Base-by-base conservation (phyloP, 2,329 filamentous ascomycete species). In the Apiospora pterosperma region DNA sequence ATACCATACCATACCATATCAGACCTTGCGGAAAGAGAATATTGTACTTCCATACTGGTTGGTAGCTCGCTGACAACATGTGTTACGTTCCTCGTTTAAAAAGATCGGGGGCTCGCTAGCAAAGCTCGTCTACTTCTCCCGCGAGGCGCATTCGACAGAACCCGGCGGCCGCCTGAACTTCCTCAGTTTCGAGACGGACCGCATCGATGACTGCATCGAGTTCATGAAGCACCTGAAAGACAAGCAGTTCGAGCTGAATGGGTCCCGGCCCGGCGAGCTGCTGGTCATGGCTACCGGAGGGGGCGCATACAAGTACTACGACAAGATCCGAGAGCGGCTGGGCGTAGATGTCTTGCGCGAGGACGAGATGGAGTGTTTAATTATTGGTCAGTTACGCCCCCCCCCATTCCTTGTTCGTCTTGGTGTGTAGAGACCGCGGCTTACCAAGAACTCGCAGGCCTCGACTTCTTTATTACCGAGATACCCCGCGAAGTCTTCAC, bases 381-480 rank as follows among this genome's bases (percentile, higher is more conserved):
- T 99, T 68, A 96, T 96, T 73, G 93, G 92, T 93, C 77, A 69
- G 82, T 69, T n/a, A n/a, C n/a, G n/a, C 16, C 39, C 28, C 19
- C 10, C 5, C 31, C 31, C 16, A 25, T 14, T 28, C 19, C 10
- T 25, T 21, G 60, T 21, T n/a, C 28, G 16, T n/a, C 31, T 12
- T n/a, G 28, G 5, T 16, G 8, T 34, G 28, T 12, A 55, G 28
- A 34, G 28, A n/a, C 5, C 28, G 48, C 3, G 48, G 28, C 60
- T 62, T 34, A 62, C 31, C 38, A 34, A 36, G 58, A 58, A 16
- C 61, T 31, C 36, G 67, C 71, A 93, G 93, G 95, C 14, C 88
- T 99, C 52, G 96, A 99, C 76, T 99, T 98, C 81, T 98, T 99
- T 83, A 98, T 98, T 75, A 97, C 93, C 69, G 94, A 98, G 76